Conservation (phyloP, 2,329 filamentous ascomycete genomes). For the Cercospora nicotianae region DNA sequence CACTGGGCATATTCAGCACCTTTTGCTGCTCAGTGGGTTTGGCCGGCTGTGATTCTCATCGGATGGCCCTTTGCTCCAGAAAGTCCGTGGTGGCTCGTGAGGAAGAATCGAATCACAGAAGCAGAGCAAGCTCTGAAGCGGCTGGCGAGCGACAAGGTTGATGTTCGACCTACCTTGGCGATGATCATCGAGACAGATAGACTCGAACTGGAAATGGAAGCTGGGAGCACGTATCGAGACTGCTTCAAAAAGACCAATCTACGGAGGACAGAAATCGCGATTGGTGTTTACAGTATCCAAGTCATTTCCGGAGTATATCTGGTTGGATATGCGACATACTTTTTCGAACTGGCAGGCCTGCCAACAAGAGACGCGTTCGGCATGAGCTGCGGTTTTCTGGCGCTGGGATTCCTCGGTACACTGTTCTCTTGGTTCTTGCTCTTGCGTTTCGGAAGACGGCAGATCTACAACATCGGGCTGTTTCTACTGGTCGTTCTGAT, state of each 20-base stretch:
- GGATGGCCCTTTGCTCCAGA: slow-evolving; percentile 43
- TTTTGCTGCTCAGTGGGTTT: slow-evolving; percentile 50
- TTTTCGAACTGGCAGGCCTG: slow-evolving; percentile 49
- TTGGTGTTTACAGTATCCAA: slow-evolving; percentile 48
- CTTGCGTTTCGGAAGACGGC: slow-evolving; percentile 42
- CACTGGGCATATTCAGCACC: slow-evolving; percentile 49
- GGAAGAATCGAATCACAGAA: slow-evolving; percentile 38
- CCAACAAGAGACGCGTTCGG: slow-evolving; percentile 42
- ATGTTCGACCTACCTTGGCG: slow-evolving; percentile 43
- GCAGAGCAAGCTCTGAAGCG: slow-evolving; percentile 40
- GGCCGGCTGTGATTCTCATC: slow-evolving; percentile 41
- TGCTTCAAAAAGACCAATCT: slow-evolving; percentile 47
- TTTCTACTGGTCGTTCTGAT: slow-evolving; percentile 39
- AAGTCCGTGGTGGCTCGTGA: slow-evolving; percentile 44
- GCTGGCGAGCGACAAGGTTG: slow-evolving; percentile 42
- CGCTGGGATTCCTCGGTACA: slow-evolving; percentile 46
- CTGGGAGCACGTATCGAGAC: slow-evolving; percentile 41
- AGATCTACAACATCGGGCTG: slow-evolving; percentile 44
- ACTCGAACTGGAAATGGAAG: slow-evolving; percentile 43
- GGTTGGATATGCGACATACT: slow-evolving; percentile 50
- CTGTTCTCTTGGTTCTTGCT: slow-evolving; percentile 45
- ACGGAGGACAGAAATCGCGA: slow-evolving; percentile 47
- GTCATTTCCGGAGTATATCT: slow-evolving; percentile 46
- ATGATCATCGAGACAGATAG: slow-evolving; percentile 44
- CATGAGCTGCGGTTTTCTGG: slow-evolving; percentile 46